Evolutionary conservation across 75 land plant genomes (phyloP), one percentile per base, ranked within the genome.

Genomic region (Pseudotsuga menziesii): DNA sequence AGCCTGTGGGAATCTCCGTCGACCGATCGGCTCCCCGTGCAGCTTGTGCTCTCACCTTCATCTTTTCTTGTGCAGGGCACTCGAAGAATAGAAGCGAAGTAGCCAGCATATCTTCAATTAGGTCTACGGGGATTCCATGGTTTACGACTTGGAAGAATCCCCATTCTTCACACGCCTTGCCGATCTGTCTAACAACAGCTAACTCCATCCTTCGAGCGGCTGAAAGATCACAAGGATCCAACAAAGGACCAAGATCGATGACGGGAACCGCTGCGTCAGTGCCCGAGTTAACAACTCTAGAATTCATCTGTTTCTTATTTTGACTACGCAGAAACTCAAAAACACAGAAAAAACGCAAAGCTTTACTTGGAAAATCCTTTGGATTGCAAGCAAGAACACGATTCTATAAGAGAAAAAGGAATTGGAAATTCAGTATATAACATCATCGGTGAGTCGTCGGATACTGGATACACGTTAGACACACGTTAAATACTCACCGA

Each of bases 61-160:
- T 74, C 75, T 91, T 89, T 60, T 87, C 89, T 57, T 89, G 82
- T 19, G 75, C 55, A 0, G 89, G 82, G 5, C 60, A 82, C 4
- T 35, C 72, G 77, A 89, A 91, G 56, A 89, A 91, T n/a, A 44
- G 74, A 78, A 44, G 76, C 19, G 89, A 86, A 7, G 82, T 77
- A 6, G 82, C 80, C 27, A 83, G 60, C 27, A 86, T 77, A 41
- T 75, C 73, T 26, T 41, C 75, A 66, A 89, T 61, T 20, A 89
- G 79, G 4, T 77, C 74, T 27, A 74, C 61, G 25, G 94, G 84
- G 16, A 91, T 76, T 0, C 92, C 92, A 73, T 89, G 94, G 77
- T 89, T 87, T 4, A 87, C 64, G 6, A 89, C 85, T 36, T 85
- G 94, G 78, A 91, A 91, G 77, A 91, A 91, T n/a, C 94, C 94